Percentiles rank a stretch among this genome's conserved stretches.
Conservation (phyloP, 2,329 filamentous ascomycete species). For the Delphinella strobiligena region DNA sequence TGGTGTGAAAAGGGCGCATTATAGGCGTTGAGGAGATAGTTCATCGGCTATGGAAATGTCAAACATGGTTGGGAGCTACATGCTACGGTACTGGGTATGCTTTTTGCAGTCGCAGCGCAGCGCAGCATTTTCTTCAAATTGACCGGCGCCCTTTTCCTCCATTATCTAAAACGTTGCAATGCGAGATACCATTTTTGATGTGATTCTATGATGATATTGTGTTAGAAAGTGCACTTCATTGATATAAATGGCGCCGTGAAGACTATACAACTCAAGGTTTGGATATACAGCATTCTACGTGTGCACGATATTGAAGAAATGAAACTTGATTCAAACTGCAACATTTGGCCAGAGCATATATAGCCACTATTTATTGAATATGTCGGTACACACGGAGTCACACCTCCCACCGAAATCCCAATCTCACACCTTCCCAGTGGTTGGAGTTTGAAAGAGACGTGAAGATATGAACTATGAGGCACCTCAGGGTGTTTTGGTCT, state of each 20-base stretch:
- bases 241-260: too few relatives aligned
- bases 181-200: neutral
- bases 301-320: too few relatives aligned
- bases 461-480: conserved; percentile 10
- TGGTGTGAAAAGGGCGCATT: conserved; percentile 2
- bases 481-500: conserved; percentile 5
- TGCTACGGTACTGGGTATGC: conserved; percentile 7
- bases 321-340: too few relatives aligned
- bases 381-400: conserved; percentile 10
- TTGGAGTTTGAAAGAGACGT: conserved; percentile 8
- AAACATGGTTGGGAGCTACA: conserved; percentile 6
- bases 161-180: neutral
- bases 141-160: conserved; percentile 1
- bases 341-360: neutral
- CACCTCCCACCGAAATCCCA: conserved; percentile 5
- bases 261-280: too few relatives aligned
- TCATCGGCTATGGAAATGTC: conserved; percentile 7
- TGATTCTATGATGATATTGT: neutral
- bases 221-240: too few relatives aligned
- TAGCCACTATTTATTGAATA: neutral
- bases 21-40: conserved; percentile 8
- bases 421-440: neutral
- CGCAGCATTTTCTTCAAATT: conserved; percentile 8
- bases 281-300: too few relatives aligned
- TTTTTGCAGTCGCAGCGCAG: conserved; percentile 5